Evolutionary conservation across 1,284 basidiomycete species (phyloP).

Genomic region (Irpex rosettiformis): DNA sequence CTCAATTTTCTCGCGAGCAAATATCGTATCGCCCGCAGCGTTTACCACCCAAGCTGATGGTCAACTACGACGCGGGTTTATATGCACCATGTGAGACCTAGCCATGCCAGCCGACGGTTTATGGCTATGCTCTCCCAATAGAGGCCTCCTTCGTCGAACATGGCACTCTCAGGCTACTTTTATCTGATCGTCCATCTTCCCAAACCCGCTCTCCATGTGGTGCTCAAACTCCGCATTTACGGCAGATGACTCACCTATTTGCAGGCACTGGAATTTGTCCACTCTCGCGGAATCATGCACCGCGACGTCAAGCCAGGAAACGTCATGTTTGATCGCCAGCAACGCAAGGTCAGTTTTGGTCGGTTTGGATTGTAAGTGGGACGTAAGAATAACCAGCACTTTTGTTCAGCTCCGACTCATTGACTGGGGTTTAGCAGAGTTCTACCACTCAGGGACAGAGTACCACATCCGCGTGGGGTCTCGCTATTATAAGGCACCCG

Average conservation of each 20-base stretch:
- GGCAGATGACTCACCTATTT: background rate
- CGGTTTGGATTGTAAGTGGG: no score
- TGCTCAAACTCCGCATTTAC: conserved; percentile 5
- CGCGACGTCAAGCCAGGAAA: conserved; percentile 91
- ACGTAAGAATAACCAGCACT: no score
- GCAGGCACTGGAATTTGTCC: conserved; percentile 84
- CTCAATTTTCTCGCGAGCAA: background rate
- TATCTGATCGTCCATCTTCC: background rate
- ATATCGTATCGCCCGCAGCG: no score
- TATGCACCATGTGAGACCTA: background rate
- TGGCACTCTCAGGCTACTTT: background rate
- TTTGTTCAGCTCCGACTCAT: conserved; percentile 67
- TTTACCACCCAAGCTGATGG: no score
- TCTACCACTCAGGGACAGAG: conserved; percentile 84
- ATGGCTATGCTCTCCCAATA: background rate
- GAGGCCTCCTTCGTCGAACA: background rate
- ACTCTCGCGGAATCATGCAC: conserved; percentile 89
- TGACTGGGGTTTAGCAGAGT: conserved; percentile 92
- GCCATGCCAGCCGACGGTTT: background rate
- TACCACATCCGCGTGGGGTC: conserved; percentile 91
- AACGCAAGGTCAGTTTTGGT: conserved; percentile 58
- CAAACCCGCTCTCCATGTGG: background rate
- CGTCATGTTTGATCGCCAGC: conserved; percentile 87
- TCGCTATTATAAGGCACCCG: conserved; percentile 88
- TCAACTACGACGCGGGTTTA: background rate